Evolutionary conservation across 129 eudicot genomes (phyloP).

Genomic region (Flaveria sonorensis): DNA sequence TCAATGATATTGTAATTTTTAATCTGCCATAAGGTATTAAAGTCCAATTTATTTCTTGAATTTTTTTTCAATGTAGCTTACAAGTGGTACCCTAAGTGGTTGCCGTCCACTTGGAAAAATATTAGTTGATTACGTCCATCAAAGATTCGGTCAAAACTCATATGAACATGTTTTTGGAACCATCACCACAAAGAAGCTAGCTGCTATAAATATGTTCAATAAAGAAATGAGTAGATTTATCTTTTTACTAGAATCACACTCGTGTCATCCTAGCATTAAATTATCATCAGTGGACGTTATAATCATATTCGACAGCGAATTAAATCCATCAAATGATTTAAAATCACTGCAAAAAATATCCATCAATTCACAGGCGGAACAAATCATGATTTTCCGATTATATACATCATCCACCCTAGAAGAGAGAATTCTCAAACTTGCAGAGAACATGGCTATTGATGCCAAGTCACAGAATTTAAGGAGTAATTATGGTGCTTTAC

Average conservation of each 20-base stretch:
- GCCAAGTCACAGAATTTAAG: slow-evolving; percentile 42
- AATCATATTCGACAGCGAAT: slow-evolving; percentile 64
- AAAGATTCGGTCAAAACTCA: slow-evolving; percentile 65
- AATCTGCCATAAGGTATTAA: slow-evolving; percentile 15
- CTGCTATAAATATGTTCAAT: slow-evolving; percentile 62
- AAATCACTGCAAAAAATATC: slow-evolving; percentile 61
- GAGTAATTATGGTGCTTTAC: slow-evolving; percentile 46
- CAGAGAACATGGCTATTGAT: slow-evolving; percentile 48
- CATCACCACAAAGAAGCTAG: slow-evolving; percentile 49
- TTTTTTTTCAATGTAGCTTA: slow-evolving; percentile 38
- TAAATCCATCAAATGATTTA: slow-evolving; percentile 68
- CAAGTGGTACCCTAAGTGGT: slow-evolving; percentile 45
- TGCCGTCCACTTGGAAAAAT: slow-evolving; percentile 45
- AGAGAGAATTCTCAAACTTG: slow-evolving; percentile 63
- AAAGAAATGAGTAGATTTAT: slow-evolving; percentile 51
- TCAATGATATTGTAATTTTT: slow-evolving; percentile 8
- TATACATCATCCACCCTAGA: slow-evolving; percentile 71
- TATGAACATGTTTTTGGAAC: slow-evolving; percentile 49
- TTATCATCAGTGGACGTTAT: slow-evolving; percentile 65
- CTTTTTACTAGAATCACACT: slow-evolving; percentile 62
- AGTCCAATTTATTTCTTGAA: background rate
- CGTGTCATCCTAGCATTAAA: slow-evolving; percentile 54
- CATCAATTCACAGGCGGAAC: slow-evolving; percentile 54
- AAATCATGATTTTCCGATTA: slow-evolving; percentile 69
- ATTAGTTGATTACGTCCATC: slow-evolving; percentile 54